These are phyloP conservation scores for Tanacetum coccineum DNA, from an alignment of 129 eudicot genomes.

Conservation along the genomic window DNA sequence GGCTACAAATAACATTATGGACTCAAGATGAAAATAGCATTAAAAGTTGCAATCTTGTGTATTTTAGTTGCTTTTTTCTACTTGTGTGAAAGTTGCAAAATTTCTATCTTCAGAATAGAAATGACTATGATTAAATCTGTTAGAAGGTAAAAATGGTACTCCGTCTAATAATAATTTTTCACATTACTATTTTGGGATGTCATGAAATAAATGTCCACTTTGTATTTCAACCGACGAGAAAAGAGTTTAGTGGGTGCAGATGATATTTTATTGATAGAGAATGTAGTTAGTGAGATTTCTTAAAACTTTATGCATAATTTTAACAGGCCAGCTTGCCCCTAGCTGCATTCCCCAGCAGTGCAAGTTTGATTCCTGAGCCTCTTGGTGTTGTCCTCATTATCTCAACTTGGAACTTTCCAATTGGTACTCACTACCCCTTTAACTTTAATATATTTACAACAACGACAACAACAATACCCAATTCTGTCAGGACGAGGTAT, in stretches of 20 bases:
- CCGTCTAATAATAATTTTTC: no score
- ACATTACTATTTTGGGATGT: no score
- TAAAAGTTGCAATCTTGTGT: background rate
- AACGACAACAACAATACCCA: no score
- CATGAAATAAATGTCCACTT: no score
- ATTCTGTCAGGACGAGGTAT: no score
- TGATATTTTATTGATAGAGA: no score
- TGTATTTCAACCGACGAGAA: no score
- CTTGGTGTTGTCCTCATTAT: constrained; percentile 81
- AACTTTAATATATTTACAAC: constrained; percentile 10
- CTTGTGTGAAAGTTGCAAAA: background rate
- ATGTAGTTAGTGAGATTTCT: no score
- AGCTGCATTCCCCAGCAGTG: constrained; percentile 59
- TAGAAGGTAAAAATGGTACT: constrained; percentile 9
- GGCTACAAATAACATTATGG: background rate
- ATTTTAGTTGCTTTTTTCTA: background rate
- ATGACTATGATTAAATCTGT: background rate
- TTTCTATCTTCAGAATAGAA: background rate
- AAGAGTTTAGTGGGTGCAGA: no score
- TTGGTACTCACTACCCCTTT: constrained; percentile 41
- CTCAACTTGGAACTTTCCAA: constrained; percentile 89
- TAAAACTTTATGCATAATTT: background rate
- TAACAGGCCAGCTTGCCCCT: constrained; percentile 63
- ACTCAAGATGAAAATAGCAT: background rate
- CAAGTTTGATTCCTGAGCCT: constrained; percentile 80